Conservation (phyloP, 2,329 filamentous ascomycete genomes). For the Trichothecium roseum region DNA sequence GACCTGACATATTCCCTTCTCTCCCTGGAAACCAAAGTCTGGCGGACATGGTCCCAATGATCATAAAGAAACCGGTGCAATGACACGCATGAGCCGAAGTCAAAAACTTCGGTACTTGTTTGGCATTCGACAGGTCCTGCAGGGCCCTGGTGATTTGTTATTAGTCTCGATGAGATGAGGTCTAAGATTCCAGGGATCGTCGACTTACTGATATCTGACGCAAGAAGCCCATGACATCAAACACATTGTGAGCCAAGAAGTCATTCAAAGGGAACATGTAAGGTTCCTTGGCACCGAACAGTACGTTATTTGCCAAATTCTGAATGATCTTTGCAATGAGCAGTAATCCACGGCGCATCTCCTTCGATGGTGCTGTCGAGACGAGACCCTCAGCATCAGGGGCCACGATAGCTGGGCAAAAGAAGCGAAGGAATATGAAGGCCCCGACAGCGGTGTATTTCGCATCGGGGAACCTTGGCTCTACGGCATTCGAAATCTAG, state of each 20-base stretch:
- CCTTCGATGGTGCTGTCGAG: constrained; percentile 48
- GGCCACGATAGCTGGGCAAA: constrained; percentile 62
- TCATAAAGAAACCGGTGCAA: constrained; percentile 61
- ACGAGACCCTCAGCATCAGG: constrained; percentile 60
- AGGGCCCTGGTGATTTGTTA: constrained; percentile 24
- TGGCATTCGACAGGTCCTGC: constrained; percentile 33
- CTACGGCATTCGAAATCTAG: constrained; percentile 52
- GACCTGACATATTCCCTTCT: constrained; percentile 45
- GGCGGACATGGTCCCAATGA: constrained; percentile 59
- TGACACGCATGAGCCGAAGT: constrained; percentile 62
- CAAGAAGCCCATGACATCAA: constrained; percentile 55
- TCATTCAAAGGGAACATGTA: constrained; percentile 65
- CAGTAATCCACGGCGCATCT: constrained; percentile 57
- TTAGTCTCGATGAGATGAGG: too few relatives aligned
- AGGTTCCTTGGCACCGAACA: constrained; percentile 61
- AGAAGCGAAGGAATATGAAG: constrained; percentile 63
- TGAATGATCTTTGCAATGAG: constrained; percentile 64
- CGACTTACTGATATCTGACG: constrained; percentile 54
- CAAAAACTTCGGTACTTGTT: constrained; percentile 41
- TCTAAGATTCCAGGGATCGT: too few relatives aligned
- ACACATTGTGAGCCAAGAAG: constrained; percentile 59
- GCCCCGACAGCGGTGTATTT: constrained; percentile 64
- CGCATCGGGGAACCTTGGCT: constrained; percentile 54
- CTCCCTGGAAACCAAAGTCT: constrained; percentile 51
- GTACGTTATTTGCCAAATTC: constrained; percentile 61